A percentile compares a stretch with the other conserved stretches of the same genome.
Conservation (phyloP, 2,329 filamentous ascomycete genomes). For the Aurifilum marmelostoma region DNA sequence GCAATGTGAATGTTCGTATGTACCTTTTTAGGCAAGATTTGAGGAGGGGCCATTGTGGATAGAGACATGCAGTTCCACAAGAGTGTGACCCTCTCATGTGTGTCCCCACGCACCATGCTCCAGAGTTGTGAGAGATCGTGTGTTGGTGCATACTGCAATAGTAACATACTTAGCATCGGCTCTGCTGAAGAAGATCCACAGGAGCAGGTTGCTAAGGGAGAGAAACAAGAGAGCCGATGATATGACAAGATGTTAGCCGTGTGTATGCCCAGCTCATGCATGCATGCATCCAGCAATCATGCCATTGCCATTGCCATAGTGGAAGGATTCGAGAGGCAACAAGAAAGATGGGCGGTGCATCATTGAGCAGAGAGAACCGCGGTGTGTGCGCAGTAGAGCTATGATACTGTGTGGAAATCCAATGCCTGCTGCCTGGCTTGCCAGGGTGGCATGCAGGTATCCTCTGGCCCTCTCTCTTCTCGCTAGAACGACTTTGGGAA, state of each 20-base stretch:
- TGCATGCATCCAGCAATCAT: background rate
- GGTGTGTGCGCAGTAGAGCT: background rate
- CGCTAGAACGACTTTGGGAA: conserved; percentile 31
- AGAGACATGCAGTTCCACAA: background rate
- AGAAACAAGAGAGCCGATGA: background rate
- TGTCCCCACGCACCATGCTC: background rate
- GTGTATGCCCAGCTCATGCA: background rate
- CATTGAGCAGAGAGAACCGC: background rate
- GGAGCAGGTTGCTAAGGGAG: background rate
- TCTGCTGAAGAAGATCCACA: background rate
- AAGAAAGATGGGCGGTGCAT: background rate
- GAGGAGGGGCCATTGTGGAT: background rate
- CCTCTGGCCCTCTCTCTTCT: background rate
- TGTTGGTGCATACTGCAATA: background rate
- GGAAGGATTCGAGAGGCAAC: background rate
- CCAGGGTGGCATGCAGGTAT: background rate
- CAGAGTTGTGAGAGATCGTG: background rate
- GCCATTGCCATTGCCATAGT: background rate
- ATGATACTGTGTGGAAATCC: background rate
- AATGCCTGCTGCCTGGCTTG: background rate
- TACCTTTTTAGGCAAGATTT: background rate
- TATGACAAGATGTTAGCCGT: background rate
- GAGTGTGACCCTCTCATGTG: background rate
- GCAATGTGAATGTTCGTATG: background rate
- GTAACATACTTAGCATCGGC: too few species aligned